These are phyloP conservation scores for Hypoxylon sp. DNA, from an alignment of 2,329 filamentous ascomycete species.

Conservation along the genomic window DNA sequence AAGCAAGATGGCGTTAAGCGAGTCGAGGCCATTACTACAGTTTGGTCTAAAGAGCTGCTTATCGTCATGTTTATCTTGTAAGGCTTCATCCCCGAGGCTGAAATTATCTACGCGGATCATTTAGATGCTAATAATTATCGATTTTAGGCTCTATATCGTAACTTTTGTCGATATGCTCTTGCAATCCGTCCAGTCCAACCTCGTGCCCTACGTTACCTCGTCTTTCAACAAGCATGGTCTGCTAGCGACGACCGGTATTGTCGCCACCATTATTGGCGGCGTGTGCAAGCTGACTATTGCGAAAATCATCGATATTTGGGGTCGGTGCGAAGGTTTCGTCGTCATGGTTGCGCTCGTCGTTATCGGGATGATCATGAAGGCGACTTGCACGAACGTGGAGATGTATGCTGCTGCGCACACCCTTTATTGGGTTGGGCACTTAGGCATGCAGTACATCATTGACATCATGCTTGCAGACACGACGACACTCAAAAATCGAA, in stretches of 20 bases:
- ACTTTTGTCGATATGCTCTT: slow-evolving; percentile 59
- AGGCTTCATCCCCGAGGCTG: slow-evolving; percentile 29
- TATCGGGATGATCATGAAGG: slow-evolving; percentile 74
- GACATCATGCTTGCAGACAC: slow-evolving; percentile 62
- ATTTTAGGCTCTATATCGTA: slow-evolving; percentile 58
- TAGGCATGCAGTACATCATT: slow-evolving; percentile 60
- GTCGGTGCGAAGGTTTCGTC: slow-evolving; percentile 63
- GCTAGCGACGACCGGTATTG: slow-evolving; percentile 74
- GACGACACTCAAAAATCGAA: slow-evolving; percentile 60
- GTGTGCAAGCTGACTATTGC: slow-evolving; percentile 60
- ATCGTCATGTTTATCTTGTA: slow-evolving; percentile 59
- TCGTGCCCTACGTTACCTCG: slow-evolving; percentile 77
- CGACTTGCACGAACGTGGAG: slow-evolving; percentile 69
- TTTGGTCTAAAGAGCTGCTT: slow-evolving; percentile 56
- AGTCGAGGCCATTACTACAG: slow-evolving; percentile 58
- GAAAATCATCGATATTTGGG: slow-evolving; percentile 66
- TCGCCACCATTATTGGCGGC: slow-evolving; percentile 64
- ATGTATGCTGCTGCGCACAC: slow-evolving; percentile 74
- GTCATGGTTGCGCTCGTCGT: slow-evolving; percentile 62
- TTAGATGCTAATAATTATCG: neutral
- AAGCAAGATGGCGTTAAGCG: slow-evolving; percentile 59
- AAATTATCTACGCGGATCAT: no score
- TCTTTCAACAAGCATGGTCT: slow-evolving; percentile 75
- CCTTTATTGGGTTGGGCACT: slow-evolving; percentile 74
- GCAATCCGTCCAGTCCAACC: slow-evolving; percentile 60